Evolutionary conservation across 495 filamentous ascomycete species (phyloP).

Genomic region (Lasiosphaeria ovina): DNA sequence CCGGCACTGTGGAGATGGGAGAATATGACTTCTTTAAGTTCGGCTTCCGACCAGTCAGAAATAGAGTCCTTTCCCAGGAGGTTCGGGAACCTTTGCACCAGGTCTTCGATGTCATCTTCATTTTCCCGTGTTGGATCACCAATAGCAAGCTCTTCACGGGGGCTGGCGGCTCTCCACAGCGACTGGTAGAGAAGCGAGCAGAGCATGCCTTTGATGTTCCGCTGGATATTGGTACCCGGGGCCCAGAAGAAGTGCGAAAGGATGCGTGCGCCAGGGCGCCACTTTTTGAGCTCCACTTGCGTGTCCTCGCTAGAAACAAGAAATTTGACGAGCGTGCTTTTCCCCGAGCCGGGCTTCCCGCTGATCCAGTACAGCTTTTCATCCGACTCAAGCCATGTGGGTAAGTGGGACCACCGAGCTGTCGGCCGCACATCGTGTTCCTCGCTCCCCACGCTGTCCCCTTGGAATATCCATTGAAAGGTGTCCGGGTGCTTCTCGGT

Average conservation of each 20-base stretch:
- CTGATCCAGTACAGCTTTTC: neutral
- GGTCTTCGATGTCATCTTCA: neutral
- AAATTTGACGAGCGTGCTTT: neutral
- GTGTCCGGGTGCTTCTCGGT: neutral
- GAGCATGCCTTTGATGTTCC: neutral
- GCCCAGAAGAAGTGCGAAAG: slow-evolving; percentile 1
- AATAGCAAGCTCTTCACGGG: neutral
- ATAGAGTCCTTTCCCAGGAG: neutral
- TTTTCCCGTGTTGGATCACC: neutral
- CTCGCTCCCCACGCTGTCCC: neutral
- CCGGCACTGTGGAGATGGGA: neutral
- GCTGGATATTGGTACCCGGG: neutral
- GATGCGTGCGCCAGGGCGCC: neutral
- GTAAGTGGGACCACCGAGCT: neutral
- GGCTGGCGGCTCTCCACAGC: neutral
- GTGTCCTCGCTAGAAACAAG: neutral
- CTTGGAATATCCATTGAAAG: neutral
- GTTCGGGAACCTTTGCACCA: neutral
- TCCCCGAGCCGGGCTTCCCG: neutral
- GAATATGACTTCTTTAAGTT: neutral
- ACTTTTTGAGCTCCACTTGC: neutral
- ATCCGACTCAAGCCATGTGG: neutral
- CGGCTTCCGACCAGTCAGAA: neutral
- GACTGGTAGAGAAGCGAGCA: neutral
- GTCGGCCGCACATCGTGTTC: neutral